These are phyloP conservation scores for Spencermartinsiella ligniputridi DNA, from an alignment of 1,139 yeast species.

Conservation along the genomic window DNA sequence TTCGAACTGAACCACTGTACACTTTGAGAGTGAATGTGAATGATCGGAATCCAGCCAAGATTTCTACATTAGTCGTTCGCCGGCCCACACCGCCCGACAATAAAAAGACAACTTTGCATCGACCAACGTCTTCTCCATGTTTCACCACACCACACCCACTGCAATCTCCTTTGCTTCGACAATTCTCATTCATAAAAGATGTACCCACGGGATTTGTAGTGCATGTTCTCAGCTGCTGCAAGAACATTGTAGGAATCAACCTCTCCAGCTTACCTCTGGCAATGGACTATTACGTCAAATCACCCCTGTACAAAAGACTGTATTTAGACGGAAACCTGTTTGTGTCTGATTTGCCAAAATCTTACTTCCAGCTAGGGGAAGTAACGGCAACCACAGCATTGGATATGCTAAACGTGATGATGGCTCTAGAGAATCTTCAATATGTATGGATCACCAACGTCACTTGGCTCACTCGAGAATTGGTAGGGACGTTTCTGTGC, in stretches of 20 bases:
- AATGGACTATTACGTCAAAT: constrained; percentile 25
- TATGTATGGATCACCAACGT: constrained; percentile 19
- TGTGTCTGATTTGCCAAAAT: constrained; percentile 29
- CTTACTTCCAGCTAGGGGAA: constrained; percentile 27
- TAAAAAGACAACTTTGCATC: neutral
- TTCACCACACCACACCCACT: constrained; percentile 21
- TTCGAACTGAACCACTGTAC: constrained; percentile 64
- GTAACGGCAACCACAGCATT: constrained; percentile 17
- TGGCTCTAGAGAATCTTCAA: constrained; percentile 16
- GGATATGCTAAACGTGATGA: constrained; percentile 22
- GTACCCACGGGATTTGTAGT: constrained; percentile 28
- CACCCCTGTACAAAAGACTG: constrained; percentile 16
- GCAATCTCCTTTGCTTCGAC: constrained; percentile 23
- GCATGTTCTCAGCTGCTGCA: constrained; percentile 25
- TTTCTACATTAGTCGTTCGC: neutral
- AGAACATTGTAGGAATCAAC: constrained; percentile 21
- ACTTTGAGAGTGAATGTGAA: constrained; percentile 15
- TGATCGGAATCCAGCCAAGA: neutral
- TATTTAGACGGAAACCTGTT: constrained; percentile 19
- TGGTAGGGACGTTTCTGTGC: constrained; percentile 13
- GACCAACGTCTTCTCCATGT: neutral
- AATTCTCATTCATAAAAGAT: constrained; percentile 24
- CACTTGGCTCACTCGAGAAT: constrained; percentile 24
- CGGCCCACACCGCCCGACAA: neutral
- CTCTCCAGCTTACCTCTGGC: constrained; percentile 28